Conservation (phyloP, 2,329 filamentous ascomycete genomes). For the Hypoxylon sp. region DNA sequence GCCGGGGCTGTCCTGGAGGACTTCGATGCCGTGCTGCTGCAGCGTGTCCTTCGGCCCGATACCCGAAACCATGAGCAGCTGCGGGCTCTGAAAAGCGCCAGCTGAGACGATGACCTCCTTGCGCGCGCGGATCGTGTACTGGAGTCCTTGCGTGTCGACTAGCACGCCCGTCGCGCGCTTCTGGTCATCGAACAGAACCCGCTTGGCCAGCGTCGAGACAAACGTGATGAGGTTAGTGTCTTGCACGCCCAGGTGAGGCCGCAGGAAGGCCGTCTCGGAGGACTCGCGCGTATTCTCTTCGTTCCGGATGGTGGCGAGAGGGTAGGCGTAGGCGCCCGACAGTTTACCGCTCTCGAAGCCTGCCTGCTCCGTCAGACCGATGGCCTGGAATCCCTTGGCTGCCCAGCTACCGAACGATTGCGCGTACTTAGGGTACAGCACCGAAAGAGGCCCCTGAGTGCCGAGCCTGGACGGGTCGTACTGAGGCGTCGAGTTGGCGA, state of each 20-base stretch:
- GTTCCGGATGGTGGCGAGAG: slow-evolving; percentile 48
- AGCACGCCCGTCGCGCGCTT: slow-evolving; percentile 51
- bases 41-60: slow-evolving; percentile 53
- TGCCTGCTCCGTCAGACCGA: slow-evolving; percentile 53
- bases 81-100: slow-evolving; percentile 55
- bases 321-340: slow-evolving; percentile 52
- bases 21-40: slow-evolving; percentile 57
- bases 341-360: slow-evolving; percentile 58
- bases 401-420: slow-evolving; percentile 56
- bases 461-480: slow-evolving; percentile 51
- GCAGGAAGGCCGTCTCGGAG: slow-evolving; percentile 45
- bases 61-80: slow-evolving; percentile 57
- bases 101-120: slow-evolving; percentile 57
- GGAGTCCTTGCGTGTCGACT: slow-evolving; percentile 38
- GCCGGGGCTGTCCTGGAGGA: slow-evolving; percentile 65
- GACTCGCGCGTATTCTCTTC: slow-evolving; percentile 49
- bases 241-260: slow-evolving; percentile 5
- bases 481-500: slow-evolving; percentile 45
- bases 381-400: slow-evolving; percentile 53
- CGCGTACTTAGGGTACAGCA: slow-evolving; percentile 57
- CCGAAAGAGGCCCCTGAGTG: slow-evolving; percentile 54
- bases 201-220: slow-evolving; percentile 55
- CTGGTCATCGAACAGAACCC: slow-evolving; percentile 57
- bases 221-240: slow-evolving; percentile 22
- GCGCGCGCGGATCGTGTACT: slow-evolving; percentile 44